Conservation (phyloP, 495 filamentous ascomycete genomes). For the Tuber microsphaerosporum region DNA sequence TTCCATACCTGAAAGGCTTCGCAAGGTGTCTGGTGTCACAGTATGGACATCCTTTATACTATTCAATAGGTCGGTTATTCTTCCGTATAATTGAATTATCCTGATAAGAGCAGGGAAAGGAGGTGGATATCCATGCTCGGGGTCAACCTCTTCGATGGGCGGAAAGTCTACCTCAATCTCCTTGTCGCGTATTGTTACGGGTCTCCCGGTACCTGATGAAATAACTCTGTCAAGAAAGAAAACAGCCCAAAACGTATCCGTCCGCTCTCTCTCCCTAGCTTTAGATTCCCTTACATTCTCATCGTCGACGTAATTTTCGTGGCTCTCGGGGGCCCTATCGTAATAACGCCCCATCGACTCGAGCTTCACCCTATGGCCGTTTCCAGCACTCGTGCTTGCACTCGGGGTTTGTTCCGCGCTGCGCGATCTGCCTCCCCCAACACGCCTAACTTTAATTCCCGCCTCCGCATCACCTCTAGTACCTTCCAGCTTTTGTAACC, state of each 20-base stretch:
- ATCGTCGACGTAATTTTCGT: constrained; percentile 42
- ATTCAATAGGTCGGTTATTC: constrained; percentile 75
- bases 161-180: constrained; percentile 75
- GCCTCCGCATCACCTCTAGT: constrained; percentile 44
- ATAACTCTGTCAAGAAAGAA: constrained; percentile 80
- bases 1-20: constrained; percentile 64
- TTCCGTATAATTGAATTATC: constrained; percentile 75
- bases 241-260: constrained; percentile 78
- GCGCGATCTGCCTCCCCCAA: constrained; percentile 43
- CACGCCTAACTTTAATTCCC: constrained; percentile 56
- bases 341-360: constrained; percentile 9
- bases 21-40: constrained; percentile 62
- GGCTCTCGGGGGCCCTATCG: constrained; percentile 27
- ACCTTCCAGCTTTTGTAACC: constrained; percentile 69
- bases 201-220: constrained; percentile 72
- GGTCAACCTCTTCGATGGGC: constrained; percentile 53
- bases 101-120: constrained; percentile 72
- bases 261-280: constrained; percentile 53
- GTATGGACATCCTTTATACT: constrained; percentile 69
- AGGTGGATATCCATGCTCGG: constrained; percentile 59
- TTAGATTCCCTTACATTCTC: constrained; percentile 50
- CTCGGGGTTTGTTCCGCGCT: constrained; percentile 18
- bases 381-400: constrained; percentile 42
- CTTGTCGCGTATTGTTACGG: constrained; percentile 70
- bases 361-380: constrained; percentile 23